Base-by-base conservation (phyloP, 148 eudicot genomes). In the Talinum fruticosum region DNA sequence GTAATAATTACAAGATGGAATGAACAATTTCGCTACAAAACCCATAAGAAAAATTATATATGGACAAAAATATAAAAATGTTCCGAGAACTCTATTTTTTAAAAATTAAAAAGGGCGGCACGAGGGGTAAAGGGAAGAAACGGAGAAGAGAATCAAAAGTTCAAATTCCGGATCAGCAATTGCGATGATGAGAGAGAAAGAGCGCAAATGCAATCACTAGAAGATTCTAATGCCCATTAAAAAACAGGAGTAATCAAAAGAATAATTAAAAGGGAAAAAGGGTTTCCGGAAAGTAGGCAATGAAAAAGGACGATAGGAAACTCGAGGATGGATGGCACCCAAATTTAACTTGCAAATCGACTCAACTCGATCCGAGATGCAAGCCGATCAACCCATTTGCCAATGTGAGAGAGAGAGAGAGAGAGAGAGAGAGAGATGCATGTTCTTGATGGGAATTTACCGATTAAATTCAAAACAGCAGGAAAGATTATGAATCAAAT, bases 151-250 rank as follows among this genome's bases (percentile, higher is more conserved):
- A n/a, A n/a, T n/a, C n/a, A n/a, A n/a, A n/a, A 73, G 6, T 62
- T 23, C 21, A 67, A 74, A 16, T 65, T 24, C n/a, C 24, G 38
- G 74, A 69, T 70, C 75, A 70, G 12, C 2, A 10, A 59, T 59
- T 16, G n/a, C 53, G 79, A 77, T 77, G 66, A 77, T 23, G 32
- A 49, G 66, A 47, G 66, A 67, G 33, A 76, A 66, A 66, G 28
- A 6, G 57, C 8, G 64, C 10, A 59, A 59, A 59, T n/a, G 29
- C 12, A n/a, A 12, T 59, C 26, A 59, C 29, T 29, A 59, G 53
- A 67, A 38, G 44, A 74, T 74, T 71, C 80, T n/a, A 32, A 59
- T 35, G 33, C 57, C 36, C 61, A 28, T 12, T n/a, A 34, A 66
- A 66, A 28, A 29, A n/a, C n/a, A n/a, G 15, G n/a, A 45, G 37